Evolutionary conservation across 441 rosid genomes (phyloP), one percentile per base, ranked within the genome.

Genomic region (Populus trichocarpa): DNA sequence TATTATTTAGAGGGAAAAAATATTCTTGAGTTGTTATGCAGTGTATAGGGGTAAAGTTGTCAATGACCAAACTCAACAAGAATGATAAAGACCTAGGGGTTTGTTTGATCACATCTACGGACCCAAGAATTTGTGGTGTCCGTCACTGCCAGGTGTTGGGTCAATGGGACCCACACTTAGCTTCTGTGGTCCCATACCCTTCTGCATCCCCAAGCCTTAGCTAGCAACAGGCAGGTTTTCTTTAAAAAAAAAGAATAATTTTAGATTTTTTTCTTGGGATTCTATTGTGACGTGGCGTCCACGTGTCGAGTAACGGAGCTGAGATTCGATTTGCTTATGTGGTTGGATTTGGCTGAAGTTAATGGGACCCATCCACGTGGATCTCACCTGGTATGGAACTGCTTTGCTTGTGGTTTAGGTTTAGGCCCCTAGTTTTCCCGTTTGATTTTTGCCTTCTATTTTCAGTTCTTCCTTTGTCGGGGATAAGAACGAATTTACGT

Each of bases 291-390:
- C 70, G 75, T 75, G 81, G 69, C 28, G 5, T 67, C 66, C 80
- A 65, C 63, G 73, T 78, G 85, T 64, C 81, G 2, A 11, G 13
- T 32, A 32, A 22, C 2, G 12, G 67, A 36, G 59, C 53, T 25
- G 38, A 74, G 80, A 80, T 82, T 67, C 72, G 76, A 81, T 84
- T 78, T 75, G 64, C 82, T 77, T 64, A 65, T 79, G 81, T 69
- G 81, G 77, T 42, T 23, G 64, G 46, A 68, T 77, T 32, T 67
- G 38, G 57, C 57, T 46, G 13, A 5, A 3, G 57, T 14, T 46
- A 14, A 13, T 46, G 57, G 57, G 57, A 14, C 57, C 57, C 57
- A 14, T 2, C 57, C 57, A 46, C 57, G 57, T 46, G 57, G 57
- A 46, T 5, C 18, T 46, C 57, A 14, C 20, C 20, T 46, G 57